phyloP scores from a whole-genome alignment of 228 moss, liverwort and hornwort species.

The Sphagnum fallax region DNA sequence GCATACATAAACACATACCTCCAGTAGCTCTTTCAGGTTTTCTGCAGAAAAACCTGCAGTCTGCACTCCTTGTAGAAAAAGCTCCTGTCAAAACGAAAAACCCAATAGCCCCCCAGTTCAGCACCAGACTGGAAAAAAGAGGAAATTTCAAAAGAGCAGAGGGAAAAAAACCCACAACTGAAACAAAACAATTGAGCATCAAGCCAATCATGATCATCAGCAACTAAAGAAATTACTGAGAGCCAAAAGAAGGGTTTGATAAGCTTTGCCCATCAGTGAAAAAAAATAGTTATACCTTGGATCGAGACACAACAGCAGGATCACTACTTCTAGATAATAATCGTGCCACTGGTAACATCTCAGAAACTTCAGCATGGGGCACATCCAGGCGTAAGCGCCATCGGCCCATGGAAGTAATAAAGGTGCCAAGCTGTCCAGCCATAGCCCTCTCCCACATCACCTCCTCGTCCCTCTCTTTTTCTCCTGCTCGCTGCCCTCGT shows the following conservation, averaged over 20 bases:
- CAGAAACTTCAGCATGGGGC: slow-evolving; percentile 89
- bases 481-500: slow-evolving; percentile 90
- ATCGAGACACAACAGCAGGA: slow-evolving; percentile 90
- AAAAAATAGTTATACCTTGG: slow-evolving; percentile 35
- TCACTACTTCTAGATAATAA: slow-evolving; percentile 94
- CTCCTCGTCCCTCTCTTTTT: slow-evolving; percentile 80
- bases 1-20: slow-evolving; percentile 17
- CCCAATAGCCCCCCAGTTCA: background rate
- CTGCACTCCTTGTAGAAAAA: slow-evolving; percentile 82
- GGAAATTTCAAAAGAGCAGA: background rate
- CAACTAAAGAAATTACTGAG: too few species aligned
- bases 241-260: too few species aligned
- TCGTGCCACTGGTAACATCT: slow-evolving; percentile 95
- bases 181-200: background rate
- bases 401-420: slow-evolving; percentile 97
- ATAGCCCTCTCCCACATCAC: slow-evolving; percentile 86
- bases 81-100: slow-evolving; percentile 31
- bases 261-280: too few species aligned
- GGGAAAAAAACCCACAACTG: background rate
- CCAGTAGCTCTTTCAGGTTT: slow-evolving; percentile 74
- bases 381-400: slow-evolving; percentile 97
- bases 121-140: background rate
- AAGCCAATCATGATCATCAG: too few species aligned
- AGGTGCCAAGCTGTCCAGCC: slow-evolving; percentile 85
- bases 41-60: slow-evolving; percentile 81